A percentile compares a stretch with the other conserved stretches of the same genome.
phyloP scores from a whole-genome alignment of 306 rosid species.

The Biancaea sappan region DNA sequence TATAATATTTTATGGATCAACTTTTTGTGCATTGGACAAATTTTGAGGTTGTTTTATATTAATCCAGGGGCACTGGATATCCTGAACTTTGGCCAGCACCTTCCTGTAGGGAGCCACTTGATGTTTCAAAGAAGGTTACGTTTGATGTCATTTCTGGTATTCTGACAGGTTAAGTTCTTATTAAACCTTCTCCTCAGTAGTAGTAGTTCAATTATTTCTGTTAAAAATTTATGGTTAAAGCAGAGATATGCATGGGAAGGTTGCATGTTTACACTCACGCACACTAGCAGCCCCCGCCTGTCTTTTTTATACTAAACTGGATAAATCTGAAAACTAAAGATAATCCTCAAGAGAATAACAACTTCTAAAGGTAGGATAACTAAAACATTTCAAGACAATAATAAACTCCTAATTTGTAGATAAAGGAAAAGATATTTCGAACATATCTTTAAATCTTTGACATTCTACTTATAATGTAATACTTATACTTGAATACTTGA shows the following conservation, averaged over 20 bases:
- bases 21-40: constrained; percentile 2
- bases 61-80: constrained; percentile 89
- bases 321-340: neutral
- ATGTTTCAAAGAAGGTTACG: constrained; percentile 78
- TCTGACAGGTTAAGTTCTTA: constrained; percentile 68
- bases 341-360: neutral
- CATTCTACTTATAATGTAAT: neutral
- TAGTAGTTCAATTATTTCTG: neutral
- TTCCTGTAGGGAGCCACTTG: constrained; percentile 87
- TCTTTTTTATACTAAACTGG: neutral
- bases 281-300: neutral
- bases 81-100: constrained; percentile 96
- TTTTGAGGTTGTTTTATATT: constrained; percentile 14
- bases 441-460: neutral
- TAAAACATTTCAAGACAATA: neutral
- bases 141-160: constrained; percentile 87
- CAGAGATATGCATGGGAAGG: neutral
- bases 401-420: neutral
- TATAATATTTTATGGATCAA: constrained; percentile 16
- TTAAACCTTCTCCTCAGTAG: constrained; percentile 13
- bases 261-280: neutral
- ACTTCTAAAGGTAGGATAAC: neutral
- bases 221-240: neutral
- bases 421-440: neutral
- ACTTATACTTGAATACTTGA: neutral